Evolutionary conservation across 192 early-diverging fungal genomes (phyloP).

Genomic region (Coemansia sp.): DNA sequence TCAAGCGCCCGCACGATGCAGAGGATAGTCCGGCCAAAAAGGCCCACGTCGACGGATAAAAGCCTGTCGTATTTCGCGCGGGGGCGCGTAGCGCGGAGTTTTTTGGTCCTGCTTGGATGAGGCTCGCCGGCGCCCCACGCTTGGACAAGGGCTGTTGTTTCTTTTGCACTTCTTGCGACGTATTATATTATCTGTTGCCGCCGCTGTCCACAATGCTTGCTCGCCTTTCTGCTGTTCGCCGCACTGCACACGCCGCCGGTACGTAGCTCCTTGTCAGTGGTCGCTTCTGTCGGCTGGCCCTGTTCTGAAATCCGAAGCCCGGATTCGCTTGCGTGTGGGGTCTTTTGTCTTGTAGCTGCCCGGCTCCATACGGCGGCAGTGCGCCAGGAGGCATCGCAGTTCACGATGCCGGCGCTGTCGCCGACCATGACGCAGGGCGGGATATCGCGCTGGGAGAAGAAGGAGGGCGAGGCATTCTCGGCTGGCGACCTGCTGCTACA

Average conservation of each 20-base stretch:
- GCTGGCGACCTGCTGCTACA: slow-evolving; percentile 90
- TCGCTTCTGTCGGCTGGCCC: background rate
- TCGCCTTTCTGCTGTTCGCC: slow-evolving; percentile 26
- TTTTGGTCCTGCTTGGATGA: background rate
- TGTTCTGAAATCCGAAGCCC: background rate
- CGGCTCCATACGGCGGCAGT: slow-evolving; percentile 52
- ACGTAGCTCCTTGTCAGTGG: slow-evolving; percentile 3
- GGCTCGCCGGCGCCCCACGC: too few relatives aligned
- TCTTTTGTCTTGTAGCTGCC: too few relatives aligned
- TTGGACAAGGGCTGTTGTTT: background rate
- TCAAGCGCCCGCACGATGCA: slow-evolving; percentile 25
- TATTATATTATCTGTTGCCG: background rate
- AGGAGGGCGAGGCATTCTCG: slow-evolving; percentile 80
- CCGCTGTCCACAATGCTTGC: slow-evolving; percentile 17
- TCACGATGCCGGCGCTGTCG: slow-evolving; percentile 97
- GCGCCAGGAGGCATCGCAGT: slow-evolving; percentile 34
- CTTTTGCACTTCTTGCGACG: background rate
- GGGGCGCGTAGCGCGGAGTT: background rate
- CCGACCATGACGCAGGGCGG: slow-evolving; percentile 97
- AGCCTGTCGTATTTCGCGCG: background rate
- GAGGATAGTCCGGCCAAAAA: slow-evolving; percentile 38
- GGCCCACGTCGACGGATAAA: slow-evolving; percentile 18
- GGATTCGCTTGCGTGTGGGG: background rate
- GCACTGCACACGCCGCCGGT: slow-evolving; percentile 26
- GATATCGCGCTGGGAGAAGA: slow-evolving; percentile 90